Conservation (phyloP, 805 yeast species). For the Metschnikowia cubensis region DNA sequence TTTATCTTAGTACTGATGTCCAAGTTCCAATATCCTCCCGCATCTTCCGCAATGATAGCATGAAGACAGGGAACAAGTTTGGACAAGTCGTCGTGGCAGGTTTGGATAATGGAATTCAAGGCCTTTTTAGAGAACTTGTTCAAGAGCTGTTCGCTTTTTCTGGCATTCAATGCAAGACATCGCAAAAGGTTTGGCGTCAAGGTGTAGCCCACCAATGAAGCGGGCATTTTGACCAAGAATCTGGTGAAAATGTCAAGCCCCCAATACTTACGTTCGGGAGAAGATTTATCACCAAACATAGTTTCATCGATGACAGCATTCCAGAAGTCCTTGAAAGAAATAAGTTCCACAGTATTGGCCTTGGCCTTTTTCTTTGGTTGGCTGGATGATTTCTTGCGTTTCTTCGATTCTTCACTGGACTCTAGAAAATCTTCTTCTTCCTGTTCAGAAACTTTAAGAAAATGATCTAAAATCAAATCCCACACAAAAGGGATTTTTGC, state of each 20-base stretch:
- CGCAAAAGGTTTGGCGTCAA: slow-evolving; percentile 67
- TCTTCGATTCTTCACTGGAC: slow-evolving; percentile 11
- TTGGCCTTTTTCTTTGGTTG: slow-evolving; percentile 15
- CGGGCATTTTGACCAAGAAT: slow-evolving; percentile 30
- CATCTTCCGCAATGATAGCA: slow-evolving; percentile 25
- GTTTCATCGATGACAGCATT: slow-evolving; percentile 73
- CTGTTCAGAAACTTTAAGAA: slow-evolving; percentile 18
- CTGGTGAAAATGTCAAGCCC: slow-evolving; percentile 72
- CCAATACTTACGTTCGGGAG: slow-evolving; percentile 81
- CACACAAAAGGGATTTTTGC: slow-evolving; percentile 76
- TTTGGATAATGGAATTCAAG: slow-evolving; percentile 41
- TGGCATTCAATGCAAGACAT: slow-evolving; percentile 69
- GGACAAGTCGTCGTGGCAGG: slow-evolving; percentile 32
- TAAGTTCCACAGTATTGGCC: slow-evolving; percentile 27
- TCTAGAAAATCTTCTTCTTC: slow-evolving; percentile 19
- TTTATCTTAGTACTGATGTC: slow-evolving; percentile 75
- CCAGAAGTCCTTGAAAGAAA: slow-evolving; percentile 64
- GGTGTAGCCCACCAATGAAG: slow-evolving; percentile 23
- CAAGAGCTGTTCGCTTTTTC: slow-evolving; percentile 60
- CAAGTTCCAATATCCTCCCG: slow-evolving; percentile 61
- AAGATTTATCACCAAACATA: slow-evolving; percentile 69
- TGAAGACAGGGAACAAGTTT: slow-evolving; percentile 33
- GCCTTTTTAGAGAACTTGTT: slow-evolving; percentile 61
- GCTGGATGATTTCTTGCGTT: slow-evolving; percentile 21
- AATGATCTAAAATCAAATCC: slow-evolving; percentile 52